Evolutionary conservation across 306 rosid species (phyloP).

Genomic region (Potentilla sterilis): DNA sequence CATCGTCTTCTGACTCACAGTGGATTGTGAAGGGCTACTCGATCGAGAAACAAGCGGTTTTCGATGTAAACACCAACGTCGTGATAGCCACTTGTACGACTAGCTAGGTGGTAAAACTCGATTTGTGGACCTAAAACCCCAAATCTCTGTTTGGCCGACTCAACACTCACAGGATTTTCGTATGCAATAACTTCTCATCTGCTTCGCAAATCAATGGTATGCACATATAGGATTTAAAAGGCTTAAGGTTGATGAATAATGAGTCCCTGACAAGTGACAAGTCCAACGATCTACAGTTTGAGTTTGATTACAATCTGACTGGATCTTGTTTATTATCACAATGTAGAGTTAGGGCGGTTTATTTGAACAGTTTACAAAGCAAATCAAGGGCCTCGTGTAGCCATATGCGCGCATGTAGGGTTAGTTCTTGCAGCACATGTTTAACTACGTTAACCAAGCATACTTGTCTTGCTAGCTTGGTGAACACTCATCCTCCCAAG

Average conservation of each 20-base stretch:
- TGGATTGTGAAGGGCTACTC: no score
- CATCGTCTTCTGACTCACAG: no score
- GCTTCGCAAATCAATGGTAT: no score
- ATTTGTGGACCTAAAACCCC: no score
- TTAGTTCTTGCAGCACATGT: background rate
- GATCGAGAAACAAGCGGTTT: no score
- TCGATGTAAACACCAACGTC: no score
- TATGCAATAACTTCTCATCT: no score
- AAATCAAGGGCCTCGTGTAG: background rate
- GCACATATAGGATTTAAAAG: background rate
- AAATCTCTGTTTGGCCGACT: no score
- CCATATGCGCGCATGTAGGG: background rate
- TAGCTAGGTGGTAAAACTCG: no score
- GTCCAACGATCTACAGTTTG: slow-evolving; percentile 8
- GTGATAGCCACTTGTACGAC: no score
- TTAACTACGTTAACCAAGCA: background rate
- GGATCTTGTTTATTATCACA: background rate
- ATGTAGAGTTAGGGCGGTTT: background rate
- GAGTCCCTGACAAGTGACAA: slow-evolving; percentile 30
- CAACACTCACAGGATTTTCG: no score
- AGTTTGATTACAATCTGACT: slow-evolving; percentile 39
- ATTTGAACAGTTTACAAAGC: background rate
- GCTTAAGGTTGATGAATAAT: slow-evolving; percentile 13
- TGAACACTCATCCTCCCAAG: background rate
- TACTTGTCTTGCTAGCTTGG: background rate